phyloP scores from a whole-genome alignment of 2,329 filamentous ascomycete genomes.

The Hyphodiscus sp. region DNA sequence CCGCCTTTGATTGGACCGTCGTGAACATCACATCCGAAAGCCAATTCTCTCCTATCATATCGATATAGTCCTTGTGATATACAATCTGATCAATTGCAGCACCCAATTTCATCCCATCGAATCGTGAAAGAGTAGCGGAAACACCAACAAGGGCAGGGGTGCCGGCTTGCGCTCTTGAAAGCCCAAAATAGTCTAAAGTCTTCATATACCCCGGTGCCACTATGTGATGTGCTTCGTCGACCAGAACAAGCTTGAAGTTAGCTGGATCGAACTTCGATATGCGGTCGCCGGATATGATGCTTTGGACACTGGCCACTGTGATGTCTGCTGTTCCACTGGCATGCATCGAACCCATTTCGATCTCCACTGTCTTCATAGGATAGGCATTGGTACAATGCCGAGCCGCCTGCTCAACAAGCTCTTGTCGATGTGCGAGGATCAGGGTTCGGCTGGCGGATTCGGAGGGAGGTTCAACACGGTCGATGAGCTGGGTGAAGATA shows the following conservation, averaged over 20 bases:
- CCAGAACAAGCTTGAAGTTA: constrained; percentile 81
- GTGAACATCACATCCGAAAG: constrained; percentile 90
- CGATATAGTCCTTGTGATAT: constrained; percentile 80
- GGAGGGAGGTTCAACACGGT: constrained; percentile 56
- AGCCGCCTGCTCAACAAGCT: constrained; percentile 91
- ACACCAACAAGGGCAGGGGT: constrained; percentile 77
- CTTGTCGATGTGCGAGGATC: constrained; percentile 85
- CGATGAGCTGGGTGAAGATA: constrained; percentile 93
- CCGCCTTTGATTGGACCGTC: constrained; percentile 76
- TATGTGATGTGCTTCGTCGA: constrained; percentile 96
- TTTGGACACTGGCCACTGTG: constrained; percentile 84
- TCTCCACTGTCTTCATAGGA: constrained; percentile 72
- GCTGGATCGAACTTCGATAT: constrained; percentile 76
- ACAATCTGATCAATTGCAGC: constrained; percentile 90
- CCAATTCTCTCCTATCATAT: constrained; percentile 87
- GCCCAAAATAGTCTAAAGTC: constrained; percentile 70
- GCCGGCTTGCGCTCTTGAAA: constrained; percentile 44
- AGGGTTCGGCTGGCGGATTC: constrained; percentile 66
- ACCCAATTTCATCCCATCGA: constrained; percentile 77
- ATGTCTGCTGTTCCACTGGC: constrained; percentile 83
- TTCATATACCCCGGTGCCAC: constrained; percentile 75
- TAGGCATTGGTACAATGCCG: constrained; percentile 77
- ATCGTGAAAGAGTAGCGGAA: constrained; percentile 71
- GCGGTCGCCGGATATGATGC: constrained; percentile 69
- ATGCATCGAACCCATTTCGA: constrained; percentile 80